phyloP scores from a whole-genome alignment of 495 filamentous ascomycete species.

The Neurospora cerealis region DNA sequence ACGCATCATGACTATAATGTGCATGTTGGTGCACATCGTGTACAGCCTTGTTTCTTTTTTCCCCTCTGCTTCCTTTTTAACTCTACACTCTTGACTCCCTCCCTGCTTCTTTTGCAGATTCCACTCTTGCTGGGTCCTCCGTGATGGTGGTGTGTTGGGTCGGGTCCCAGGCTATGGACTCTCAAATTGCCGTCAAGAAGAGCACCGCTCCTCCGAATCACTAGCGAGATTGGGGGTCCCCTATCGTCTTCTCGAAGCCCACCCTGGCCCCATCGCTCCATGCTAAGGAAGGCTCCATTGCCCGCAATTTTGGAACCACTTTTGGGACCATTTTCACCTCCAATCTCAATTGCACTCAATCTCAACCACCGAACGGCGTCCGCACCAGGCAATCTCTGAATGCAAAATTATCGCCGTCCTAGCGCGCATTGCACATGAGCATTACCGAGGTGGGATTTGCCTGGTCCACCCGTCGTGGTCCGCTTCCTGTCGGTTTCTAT shows the following conservation, averaged over 20 bases:
- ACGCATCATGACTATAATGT: neutral
- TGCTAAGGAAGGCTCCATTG: constrained; percentile 9
- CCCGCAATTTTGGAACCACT: neutral
- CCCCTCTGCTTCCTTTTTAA: constrained; percentile 1
- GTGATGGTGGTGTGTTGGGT: neutral
- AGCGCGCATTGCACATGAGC: neutral
- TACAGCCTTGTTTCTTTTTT: constrained; percentile 11
- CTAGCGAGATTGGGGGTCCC: constrained; percentile 33
- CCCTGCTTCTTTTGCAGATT: constrained; percentile 8
- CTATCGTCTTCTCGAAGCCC: constrained; percentile 24
- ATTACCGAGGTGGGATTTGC: neutral
- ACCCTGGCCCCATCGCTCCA: constrained; percentile 26
- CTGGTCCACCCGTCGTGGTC: neutral
- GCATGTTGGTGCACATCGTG: neutral
- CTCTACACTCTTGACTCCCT: neutral
- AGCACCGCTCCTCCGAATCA: constrained; percentile 20
- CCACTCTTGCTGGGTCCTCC: constrained; percentile 1
- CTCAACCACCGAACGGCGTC: neutral
- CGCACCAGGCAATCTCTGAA: neutral
- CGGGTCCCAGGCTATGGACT: neutral
- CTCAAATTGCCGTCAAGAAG: constrained; percentile 22
- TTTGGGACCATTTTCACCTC: constrained; percentile 3
- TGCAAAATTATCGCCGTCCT: neutral
- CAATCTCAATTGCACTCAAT: constrained; percentile 1
- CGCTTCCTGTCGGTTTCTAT: neutral